phyloP scores from a whole-genome alignment of 2,329 filamentous ascomycete genomes.

The Tolypocladium amazonense region DNA sequence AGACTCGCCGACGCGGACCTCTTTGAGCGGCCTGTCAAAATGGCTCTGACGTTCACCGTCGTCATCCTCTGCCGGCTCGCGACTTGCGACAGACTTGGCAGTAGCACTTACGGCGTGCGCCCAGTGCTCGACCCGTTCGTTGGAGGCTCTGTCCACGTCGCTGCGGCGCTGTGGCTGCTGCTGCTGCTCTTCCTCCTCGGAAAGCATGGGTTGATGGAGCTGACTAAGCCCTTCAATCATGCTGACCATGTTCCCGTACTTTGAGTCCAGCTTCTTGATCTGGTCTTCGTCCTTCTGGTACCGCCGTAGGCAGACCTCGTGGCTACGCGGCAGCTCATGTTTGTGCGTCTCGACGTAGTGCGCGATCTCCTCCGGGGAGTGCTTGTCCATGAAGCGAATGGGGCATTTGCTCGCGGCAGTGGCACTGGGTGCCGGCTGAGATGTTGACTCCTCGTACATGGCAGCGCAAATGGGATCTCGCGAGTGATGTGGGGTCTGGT shows the following conservation, averaged over 20 bases:
- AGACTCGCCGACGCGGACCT: conserved; percentile 86
- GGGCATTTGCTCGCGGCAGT: conserved; percentile 62
- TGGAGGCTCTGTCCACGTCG: conserved; percentile 42
- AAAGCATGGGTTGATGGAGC: conserved; percentile 81
- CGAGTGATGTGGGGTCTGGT: conserved; percentile 36
- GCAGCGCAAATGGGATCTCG: conserved; percentile 53
- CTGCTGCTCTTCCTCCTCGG: conserved; percentile 35
- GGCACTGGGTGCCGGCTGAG: conserved; percentile 37
- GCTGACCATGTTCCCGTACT: conserved; percentile 82
- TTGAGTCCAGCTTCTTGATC: conserved; percentile 81
- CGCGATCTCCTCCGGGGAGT: conserved; percentile 86
- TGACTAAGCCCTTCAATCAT: conserved; percentile 89
- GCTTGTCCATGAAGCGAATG: conserved; percentile 85
- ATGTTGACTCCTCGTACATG: conserved; percentile 50
- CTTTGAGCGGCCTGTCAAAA: conserved; percentile 78
- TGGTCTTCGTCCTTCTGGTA: conserved; percentile 82
- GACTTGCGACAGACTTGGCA: conserved; percentile 22
- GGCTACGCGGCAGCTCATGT: conserved; percentile 85
- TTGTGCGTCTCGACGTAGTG: conserved; percentile 93
- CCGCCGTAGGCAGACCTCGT: conserved; percentile 82
- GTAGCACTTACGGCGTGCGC: conserved; percentile 62
- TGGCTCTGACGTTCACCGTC: conserved; percentile 55
- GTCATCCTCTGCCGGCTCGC: conserved; percentile 25
- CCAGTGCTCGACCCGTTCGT: conserved; percentile 75
- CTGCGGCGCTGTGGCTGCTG: conserved; percentile 27